Base-by-base conservation (phyloP, 495 filamentous ascomycete genomes). In the Astrothelium macrocarpum region DNA sequence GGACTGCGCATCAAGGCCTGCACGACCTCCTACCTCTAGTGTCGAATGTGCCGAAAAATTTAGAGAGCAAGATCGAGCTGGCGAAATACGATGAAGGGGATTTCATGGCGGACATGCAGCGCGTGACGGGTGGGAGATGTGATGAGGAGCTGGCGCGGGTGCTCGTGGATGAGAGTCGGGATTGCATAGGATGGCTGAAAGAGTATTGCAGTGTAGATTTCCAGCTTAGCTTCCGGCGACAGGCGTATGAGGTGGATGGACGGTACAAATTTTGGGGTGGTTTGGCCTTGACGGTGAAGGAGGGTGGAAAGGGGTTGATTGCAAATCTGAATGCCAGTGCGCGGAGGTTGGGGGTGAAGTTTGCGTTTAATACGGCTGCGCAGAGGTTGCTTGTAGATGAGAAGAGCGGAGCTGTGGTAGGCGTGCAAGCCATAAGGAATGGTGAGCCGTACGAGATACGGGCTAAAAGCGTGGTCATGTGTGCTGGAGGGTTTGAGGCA, bases 241-340 rank as follows among this genome's bases (percentile, higher is more conserved):
- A 88, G 68, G 81, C 84, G 0, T 87, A 81, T 60, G 66, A 81
- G 46, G 75, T 85, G 5, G 73, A 81, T 60, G 81, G 78, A 10
- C 72, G 79, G 14, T 77, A 74, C 59, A 83, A 82, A 64, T 87
- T 88, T 66, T 87, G 82, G 82, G 84, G 85, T 20, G 84, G 84
- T 0, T 68, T 88, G 62, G 75, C 73, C 3, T 66, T 87, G 43
- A 84, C 78, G 62, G 82, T 81, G 18, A 66, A 80, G 59, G 80
- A 85, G 73, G 81, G 79, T 4, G 84, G 84, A 0, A 84, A 84
- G 61, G 81, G 83, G 0, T 69, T 88, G 0, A 74, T 85, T 23
- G 62, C 77, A 32, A 74, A 80, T 60, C 74, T 83, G 64, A 67
- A 75, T 14, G 66, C 64, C n/a, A 76, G 77, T 2, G 84, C 79